Conservation (phyloP, 2,329 filamentous ascomycete genomes). For the Thielaviopsis populi region DNA sequence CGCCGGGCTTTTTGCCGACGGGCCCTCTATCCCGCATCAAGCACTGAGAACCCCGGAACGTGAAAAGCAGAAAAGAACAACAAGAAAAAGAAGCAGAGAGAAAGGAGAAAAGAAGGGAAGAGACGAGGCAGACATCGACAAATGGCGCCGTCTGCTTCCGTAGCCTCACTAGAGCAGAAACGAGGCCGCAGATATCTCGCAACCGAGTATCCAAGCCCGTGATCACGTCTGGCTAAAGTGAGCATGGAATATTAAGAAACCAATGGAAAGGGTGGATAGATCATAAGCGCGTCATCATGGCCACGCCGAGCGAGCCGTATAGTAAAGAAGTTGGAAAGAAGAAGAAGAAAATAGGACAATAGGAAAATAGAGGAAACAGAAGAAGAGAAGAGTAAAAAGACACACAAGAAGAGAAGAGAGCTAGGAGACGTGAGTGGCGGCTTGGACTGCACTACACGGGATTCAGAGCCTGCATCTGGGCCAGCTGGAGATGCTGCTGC, state of each 20-base stretch:
- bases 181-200: background rate
- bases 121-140: background rate
- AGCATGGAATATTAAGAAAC: constrained; percentile 1
- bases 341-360: constrained; percentile 10
- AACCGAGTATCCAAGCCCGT: constrained; percentile 1
- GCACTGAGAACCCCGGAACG: background rate
- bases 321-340: constrained; percentile 11
- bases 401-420: background rate
- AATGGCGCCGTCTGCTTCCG: background rate
- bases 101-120: background rate
- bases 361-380: constrained; percentile 8
- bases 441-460: background rate
- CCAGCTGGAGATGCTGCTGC: background rate
- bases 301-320: background rate
- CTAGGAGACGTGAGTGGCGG: background rate
- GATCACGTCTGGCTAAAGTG: background rate
- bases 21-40: background rate
- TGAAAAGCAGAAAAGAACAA: no score
- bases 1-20: background rate
- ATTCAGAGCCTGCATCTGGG: background rate
- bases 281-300: constrained; percentile 3
- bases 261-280: background rate
- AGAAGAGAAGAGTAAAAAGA: constrained; percentile 2
- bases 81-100: background rate
- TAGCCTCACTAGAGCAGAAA: background rate